Evolutionary conservation across 441 rosid genomes (phyloP).

Genomic region (Pelargonium cotyledonis): DNA sequence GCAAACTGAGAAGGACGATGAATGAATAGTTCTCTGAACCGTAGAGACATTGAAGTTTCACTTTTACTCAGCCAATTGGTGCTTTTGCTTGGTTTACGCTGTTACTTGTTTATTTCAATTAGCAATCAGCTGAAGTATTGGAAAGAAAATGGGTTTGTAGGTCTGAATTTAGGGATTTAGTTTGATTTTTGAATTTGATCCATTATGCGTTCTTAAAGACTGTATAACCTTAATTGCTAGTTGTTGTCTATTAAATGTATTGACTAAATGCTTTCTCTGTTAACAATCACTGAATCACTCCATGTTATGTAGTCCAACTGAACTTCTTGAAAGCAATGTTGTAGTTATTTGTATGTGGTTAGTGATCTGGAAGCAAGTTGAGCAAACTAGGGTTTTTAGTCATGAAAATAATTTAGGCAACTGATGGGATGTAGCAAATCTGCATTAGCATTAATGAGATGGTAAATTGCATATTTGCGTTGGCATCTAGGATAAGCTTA

Average conservation of each 20-base stretch:
- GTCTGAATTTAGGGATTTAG: not conserved
- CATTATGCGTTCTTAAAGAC: not conserved
- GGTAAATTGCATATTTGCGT: not conserved
- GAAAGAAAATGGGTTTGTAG: not conserved
- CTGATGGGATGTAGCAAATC: not conserved
- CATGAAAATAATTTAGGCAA: not conserved
- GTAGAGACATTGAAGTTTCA: constrained; percentile 6
- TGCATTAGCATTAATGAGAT: not conserved
- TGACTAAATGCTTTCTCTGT: not conserved
- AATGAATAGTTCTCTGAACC: constrained; percentile 1
- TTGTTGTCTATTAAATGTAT: not conserved
- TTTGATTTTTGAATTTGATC: not conserved
- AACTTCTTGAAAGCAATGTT: not conserved
- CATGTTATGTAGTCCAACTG: not conserved
- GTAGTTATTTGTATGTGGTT: not conserved
- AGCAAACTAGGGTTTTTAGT: not conserved
- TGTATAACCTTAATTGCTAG: not conserved
- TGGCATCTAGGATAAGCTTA: not conserved
- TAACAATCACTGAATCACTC: not conserved
- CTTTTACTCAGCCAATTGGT: no score
- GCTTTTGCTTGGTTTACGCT: not conserved
- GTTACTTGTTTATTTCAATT: not conserved
- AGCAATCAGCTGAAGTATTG: not conserved
- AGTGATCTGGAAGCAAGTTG: not conserved
- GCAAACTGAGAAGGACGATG: constrained; percentile 9